phyloP scores from a whole-genome alignment of 768 basidiomycete species.

The Stropharia rugosoannulata region DNA sequence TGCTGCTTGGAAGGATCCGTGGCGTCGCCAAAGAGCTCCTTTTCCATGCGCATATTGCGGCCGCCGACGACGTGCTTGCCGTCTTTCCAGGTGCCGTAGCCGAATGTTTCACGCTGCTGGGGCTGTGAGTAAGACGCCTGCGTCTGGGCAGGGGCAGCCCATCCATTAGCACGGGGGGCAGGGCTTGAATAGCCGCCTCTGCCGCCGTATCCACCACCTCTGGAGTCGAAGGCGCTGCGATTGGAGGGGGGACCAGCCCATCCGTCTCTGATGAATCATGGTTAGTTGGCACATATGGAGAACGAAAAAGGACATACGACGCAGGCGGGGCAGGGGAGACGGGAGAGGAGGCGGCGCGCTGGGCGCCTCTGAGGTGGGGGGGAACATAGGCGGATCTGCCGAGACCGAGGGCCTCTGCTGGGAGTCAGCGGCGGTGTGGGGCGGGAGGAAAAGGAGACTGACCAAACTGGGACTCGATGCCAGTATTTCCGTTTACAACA shows the following conservation, averaged over 20 bases:
- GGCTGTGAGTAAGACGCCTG: conserved; percentile 39
- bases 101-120: conserved; percentile 48
- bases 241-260: conserved; percentile 71
- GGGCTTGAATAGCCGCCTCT: conserved; percentile 36
- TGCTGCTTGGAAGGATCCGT: conserved; percentile 86
- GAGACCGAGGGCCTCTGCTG: conserved; percentile 72
- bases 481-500: conserved; percentile 75
- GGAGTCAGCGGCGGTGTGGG: conserved; percentile 5
- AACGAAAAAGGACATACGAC: conserved; percentile 43
- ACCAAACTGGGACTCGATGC: conserved; percentile 79
- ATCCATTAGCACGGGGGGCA: conserved; percentile 43
- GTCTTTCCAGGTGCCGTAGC: conserved; percentile 84
- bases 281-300: conserved; percentile 4
- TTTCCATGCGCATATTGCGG: conserved; percentile 87
- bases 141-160: conserved; percentile 35
- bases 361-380: conserved; percentile 81
- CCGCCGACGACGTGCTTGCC: conserved; percentile 83
- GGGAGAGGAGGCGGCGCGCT: conserved; percentile 80
- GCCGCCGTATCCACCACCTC: conserved; percentile 40
- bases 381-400: conserved; percentile 85
- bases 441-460: conserved; percentile 23
- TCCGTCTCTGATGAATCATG: conserved; percentile 45
- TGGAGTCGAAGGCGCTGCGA: conserved; percentile 45
- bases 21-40: conserved; percentile 92
- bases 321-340: conserved; percentile 53